Evolutionary conservation across 2,329 filamentous ascomycete species (phyloP).

Genomic region (Xylaria sp.): DNA sequence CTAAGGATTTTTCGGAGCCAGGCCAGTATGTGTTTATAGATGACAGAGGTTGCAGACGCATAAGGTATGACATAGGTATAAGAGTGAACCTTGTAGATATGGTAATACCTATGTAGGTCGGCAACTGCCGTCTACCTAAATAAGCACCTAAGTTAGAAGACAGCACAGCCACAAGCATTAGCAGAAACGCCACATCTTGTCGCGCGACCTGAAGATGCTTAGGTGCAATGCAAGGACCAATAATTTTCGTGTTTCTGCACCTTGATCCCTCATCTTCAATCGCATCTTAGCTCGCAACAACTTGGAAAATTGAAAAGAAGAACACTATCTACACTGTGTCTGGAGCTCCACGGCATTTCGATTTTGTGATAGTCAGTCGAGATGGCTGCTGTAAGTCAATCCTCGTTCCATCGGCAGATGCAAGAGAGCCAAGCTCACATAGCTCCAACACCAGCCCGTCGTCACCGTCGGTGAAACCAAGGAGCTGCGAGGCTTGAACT

Average conservation of each 20-base stretch:
- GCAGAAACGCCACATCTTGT: conserved; percentile 30
- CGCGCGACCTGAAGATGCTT: conserved; percentile 32
- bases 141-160: not conserved
- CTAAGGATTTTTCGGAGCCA: not conserved
- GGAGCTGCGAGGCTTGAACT: conserved; percentile 94
- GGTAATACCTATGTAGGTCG: not conserved
- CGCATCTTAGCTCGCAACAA: conserved; percentile 8
- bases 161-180: conserved; percentile 20
- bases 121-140: not conserved
- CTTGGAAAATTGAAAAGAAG: not conserved
- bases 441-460: conserved; percentile 58
- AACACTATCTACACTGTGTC: not conserved
- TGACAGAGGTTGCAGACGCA: not conserved
- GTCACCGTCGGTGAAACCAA: conserved; percentile 92
- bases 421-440: conserved; percentile 34
- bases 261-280: conserved; percentile 19
- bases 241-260: conserved; percentile 35
- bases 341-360: not conserved
- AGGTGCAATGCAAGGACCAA: conserved; percentile 26
- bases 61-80: not conserved
- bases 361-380: conserved; percentile 42
- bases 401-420: not conserved
- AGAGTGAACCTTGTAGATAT: not conserved
- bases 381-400: conserved; percentile 63
- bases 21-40: not conserved